These are phyloP conservation scores for Aspergillus wentii DNA, from an alignment of 495 filamentous ascomycete species.

Conservation along the genomic window DNA sequence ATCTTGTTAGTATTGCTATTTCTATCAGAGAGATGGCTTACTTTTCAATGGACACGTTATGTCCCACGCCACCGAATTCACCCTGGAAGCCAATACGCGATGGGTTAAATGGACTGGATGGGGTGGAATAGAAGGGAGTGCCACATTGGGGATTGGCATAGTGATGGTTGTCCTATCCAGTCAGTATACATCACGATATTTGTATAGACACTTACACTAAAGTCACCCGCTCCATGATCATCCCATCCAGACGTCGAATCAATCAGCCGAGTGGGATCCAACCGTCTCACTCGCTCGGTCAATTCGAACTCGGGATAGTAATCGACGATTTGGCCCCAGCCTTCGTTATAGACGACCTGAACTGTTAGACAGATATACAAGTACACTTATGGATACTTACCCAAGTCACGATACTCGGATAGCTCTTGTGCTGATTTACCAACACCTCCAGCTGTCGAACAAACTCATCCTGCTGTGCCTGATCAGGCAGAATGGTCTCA, in stretches of 20 bases:
- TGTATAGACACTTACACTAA: conserved; percentile 26
- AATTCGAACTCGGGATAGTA: conserved; percentile 50
- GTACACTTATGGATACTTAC: conserved; percentile 13
- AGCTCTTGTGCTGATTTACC: conserved; percentile 56
- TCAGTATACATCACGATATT: conserved; percentile 2
- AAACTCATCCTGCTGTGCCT: conserved; percentile 54
- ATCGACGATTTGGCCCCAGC: conserved; percentile 56
- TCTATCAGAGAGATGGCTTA: conserved; percentile 9
- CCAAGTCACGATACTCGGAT: conserved; percentile 54
- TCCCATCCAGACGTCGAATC: conserved; percentile 57
- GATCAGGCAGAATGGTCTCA: conserved; percentile 32
- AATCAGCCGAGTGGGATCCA: conserved; percentile 59
- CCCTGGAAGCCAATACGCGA: conserved; percentile 61
- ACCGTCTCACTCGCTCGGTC: conserved; percentile 43
- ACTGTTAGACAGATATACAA: conserved; percentile 2
- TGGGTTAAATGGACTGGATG: conserved; percentile 52
- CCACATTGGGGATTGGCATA: conserved; percentile 69
- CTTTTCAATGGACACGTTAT: conserved; percentile 53
- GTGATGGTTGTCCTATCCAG: conserved; percentile 58
- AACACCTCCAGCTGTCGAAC: conserved; percentile 56
- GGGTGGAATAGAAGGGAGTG: conserved; percentile 55
- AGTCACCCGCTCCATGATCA: conserved; percentile 58
- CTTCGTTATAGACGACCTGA: conserved; percentile 66
- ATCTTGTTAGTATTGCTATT: not conserved
- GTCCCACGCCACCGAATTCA: conserved; percentile 63